Conservation (phyloP, 2,329 filamentous ascomycete genomes). For the Pseudovirgaria hyperparasitica region DNA sequence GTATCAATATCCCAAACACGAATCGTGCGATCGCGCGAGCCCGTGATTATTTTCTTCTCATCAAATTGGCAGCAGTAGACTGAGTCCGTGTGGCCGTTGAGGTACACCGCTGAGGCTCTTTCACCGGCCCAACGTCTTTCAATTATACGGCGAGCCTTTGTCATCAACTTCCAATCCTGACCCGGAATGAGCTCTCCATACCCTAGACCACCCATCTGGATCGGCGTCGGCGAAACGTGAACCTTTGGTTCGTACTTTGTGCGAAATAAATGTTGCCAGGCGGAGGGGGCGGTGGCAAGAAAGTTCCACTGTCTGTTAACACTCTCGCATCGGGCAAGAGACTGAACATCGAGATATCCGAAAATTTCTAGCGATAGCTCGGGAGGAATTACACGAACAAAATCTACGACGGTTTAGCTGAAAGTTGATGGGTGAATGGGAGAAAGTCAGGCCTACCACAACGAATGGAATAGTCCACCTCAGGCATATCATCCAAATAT, state of each 20-base stretch:
- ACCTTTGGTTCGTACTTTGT: constrained; percentile 37
- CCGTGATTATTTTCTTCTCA: constrained; percentile 94
- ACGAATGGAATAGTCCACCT: no score
- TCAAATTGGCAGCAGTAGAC: constrained; percentile 98
- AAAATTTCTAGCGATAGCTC: constrained; percentile 49
- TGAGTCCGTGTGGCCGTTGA: constrained; percentile 87
- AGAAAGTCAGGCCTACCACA: not conserved
- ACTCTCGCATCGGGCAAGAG: constrained; percentile 40
- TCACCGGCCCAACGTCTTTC: constrained; percentile 69
- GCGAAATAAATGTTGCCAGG: constrained; percentile 52
- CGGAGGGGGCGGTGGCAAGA: constrained; percentile 42
- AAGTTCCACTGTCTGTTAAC: constrained; percentile 46
- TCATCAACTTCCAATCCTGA: constrained; percentile 80
- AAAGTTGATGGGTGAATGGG: constrained; percentile 3
- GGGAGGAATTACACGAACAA: constrained; percentile 40
- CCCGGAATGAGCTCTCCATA: constrained; percentile 34
- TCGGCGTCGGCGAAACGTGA: constrained; percentile 31
- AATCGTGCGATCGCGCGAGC: constrained; percentile 89
- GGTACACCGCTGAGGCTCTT: constrained; percentile 69
- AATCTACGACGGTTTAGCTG: constrained; percentile 30
- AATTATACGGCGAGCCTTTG: constrained; percentile 61
- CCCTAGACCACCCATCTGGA: constrained; percentile 39
- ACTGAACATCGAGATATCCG: constrained; percentile 44
- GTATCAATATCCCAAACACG: constrained; percentile 93
- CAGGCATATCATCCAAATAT: no score